Percentiles rank a stretch among this genome's conserved stretches.
These are phyloP conservation scores for Leishmania major DNA, from an alignment of 208 protist genomes.

Conservation along the genomic window DNA sequence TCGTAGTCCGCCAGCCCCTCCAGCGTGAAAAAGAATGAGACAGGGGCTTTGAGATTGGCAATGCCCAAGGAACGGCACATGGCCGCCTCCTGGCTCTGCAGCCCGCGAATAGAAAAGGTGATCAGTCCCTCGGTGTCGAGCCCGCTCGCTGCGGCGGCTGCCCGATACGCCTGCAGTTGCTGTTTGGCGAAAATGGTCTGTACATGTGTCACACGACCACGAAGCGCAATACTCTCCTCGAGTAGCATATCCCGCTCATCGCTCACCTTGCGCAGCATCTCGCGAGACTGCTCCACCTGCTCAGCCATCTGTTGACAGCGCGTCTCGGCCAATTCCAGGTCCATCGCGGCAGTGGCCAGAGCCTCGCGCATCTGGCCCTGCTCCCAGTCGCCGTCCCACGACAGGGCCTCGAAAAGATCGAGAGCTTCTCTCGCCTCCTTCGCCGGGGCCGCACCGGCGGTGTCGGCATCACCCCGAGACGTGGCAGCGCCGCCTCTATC, in stretches of 20 bases:
- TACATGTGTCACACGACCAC: slow-evolving; percentile 70
- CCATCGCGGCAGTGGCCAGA: slow-evolving; percentile 75
- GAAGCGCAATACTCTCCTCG: slow-evolving; percentile 83
- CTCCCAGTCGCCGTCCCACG: slow-evolving; percentile 85
- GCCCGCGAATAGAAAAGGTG: slow-evolving; percentile 52
- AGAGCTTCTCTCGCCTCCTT: slow-evolving; percentile 41
- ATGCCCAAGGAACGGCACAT: slow-evolving; percentile 47
- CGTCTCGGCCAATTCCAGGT: slow-evolving; percentile 82
- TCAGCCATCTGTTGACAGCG: slow-evolving; percentile 66
- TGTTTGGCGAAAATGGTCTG: slow-evolving; percentile 89
- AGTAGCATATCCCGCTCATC: slow-evolving; percentile 80
- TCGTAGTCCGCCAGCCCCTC: slow-evolving; percentile 78
- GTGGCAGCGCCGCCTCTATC: too few species aligned
- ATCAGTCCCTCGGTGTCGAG: slow-evolving; percentile 43
- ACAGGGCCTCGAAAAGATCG: slow-evolving; percentile 69
- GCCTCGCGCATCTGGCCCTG: slow-evolving; percentile 76
- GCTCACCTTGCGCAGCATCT: slow-evolving; percentile 36
- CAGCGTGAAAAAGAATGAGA: slow-evolving; percentile 70
- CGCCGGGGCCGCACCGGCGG: neutral
- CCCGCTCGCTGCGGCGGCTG: slow-evolving; percentile 21
- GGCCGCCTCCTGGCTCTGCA: slow-evolving; percentile 40
- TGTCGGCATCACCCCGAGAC: neutral
- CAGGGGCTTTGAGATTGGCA: slow-evolving; percentile 30
- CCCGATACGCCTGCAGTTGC: slow-evolving; percentile 78
- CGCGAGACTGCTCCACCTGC: slow-evolving; percentile 58